Evolutionary conservation across 2,329 filamentous ascomycete genomes (phyloP), one percentile per base, ranked within the genome.

Genomic region (Curvularia sp.): DNA sequence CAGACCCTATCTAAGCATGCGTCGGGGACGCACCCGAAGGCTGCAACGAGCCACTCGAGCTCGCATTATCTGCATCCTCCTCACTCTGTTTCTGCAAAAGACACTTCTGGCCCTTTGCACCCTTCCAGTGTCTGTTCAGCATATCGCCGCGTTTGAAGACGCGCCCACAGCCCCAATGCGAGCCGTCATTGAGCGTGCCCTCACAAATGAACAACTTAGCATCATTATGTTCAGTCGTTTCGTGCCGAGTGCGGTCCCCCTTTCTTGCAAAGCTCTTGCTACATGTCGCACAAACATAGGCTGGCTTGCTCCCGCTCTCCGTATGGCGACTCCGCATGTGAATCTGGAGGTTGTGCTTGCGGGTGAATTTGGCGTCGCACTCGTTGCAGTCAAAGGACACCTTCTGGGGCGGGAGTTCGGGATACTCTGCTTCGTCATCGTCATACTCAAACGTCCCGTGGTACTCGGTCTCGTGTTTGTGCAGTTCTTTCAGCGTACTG

Each of bases 131-230:
- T 19, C 54, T 49, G 21, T 28, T 58, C 32, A 65, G 34, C 21
- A 57, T 50, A 36, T 65, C 62, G 6, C 39, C 49, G 3, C 63
- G 30, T 9, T 39, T 42, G 41, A 61, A 65, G 8, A 39, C 51
- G 19, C 49, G 46, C 15, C 60, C 53, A 51, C 63, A 65, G 13
- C 63, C 63, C 63, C 63, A 65, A 5, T 3, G 12, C 9, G 50
- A 21, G n/a, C 63, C 60, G 43, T 57, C 47, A 6, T 49, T 55
- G 32, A 65, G 45, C 12, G 25, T 8, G 6, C 63, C 63, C 7
- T 51, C 52, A 48, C 60, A 65, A 9, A 18, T 23, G 32, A 55
- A 60, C 1, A 28, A 41, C 19, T 53, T 61, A 1, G 46, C 28
- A 13, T 42, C 28, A 5, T 34, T 36, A 23, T 65, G 60, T 23